Percentiles rank a stretch among this genome's conserved stretches.
Conservation (phyloP, 805 yeast species). For the Candida hispaniensis region DNA sequence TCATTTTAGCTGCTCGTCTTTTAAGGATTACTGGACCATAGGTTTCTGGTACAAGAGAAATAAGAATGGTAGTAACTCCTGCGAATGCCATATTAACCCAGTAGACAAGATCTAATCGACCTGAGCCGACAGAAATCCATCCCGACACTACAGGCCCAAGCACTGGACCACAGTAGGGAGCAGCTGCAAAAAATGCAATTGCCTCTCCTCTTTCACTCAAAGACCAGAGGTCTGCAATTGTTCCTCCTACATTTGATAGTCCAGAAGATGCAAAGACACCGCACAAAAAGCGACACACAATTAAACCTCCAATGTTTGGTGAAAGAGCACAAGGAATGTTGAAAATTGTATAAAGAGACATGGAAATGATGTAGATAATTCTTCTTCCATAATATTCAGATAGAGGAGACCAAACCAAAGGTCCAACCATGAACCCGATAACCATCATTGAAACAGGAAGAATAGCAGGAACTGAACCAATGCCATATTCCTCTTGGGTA, state of each 20-base stretch:
- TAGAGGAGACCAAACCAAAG: conserved; percentile 80
- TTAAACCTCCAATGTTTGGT: conserved; percentile 67
- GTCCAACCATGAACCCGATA: conserved; percentile 78
- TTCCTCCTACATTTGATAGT: conserved; percentile 79
- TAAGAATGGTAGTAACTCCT: conserved; percentile 66
- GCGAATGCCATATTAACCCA: conserved; percentile 94
- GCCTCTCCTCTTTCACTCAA: conserved; percentile 75
- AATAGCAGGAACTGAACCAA: conserved; percentile 66
- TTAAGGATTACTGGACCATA: conserved; percentile 81
- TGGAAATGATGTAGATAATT: conserved; percentile 69
- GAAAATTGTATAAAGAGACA: conserved; percentile 63
- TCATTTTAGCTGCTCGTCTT: conserved; percentile 51
- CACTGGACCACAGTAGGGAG: conserved; percentile 90
- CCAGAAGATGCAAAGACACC: conserved; percentile 84
- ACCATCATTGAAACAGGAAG: conserved; percentile 81
- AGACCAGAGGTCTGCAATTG: conserved; percentile 82
- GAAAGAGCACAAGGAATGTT: conserved; percentile 82
- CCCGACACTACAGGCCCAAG: conserved; percentile 84
- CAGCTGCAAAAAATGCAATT: conserved; percentile 82
- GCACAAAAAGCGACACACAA: conserved; percentile 75
- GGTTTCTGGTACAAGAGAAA: conserved; percentile 73
- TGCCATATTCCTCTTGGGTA: conserved; percentile 54
- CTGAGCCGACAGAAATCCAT: conserved; percentile 64
- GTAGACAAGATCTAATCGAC: conserved; percentile 50
- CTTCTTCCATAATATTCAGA: conserved; percentile 79